These are phyloP conservation scores for Fusarium sp. DNA, from an alignment of 2,329 filamentous ascomycete species.

Conservation along the genomic window DNA sequence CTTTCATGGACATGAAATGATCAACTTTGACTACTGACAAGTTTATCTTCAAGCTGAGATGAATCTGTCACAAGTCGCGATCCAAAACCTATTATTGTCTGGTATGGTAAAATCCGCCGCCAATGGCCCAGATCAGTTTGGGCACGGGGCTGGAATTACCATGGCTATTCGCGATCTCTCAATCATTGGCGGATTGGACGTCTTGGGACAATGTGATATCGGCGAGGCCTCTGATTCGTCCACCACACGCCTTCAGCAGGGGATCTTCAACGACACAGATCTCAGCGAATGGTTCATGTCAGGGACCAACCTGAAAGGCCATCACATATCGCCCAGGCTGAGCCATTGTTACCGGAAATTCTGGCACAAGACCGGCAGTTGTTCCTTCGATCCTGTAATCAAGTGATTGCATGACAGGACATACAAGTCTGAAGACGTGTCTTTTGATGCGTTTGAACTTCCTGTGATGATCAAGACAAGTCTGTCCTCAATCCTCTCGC, in stretches of 20 bases:
- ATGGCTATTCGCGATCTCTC: constrained; percentile 35
- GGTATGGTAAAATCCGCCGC: constrained; percentile 11
- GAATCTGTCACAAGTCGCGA: constrained; percentile 13
- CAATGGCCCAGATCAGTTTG: constrained; percentile 34
- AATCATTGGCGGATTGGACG: constrained; percentile 25
- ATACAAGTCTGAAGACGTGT: not conserved
- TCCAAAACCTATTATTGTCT: not conserved
- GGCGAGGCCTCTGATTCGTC: constrained; percentile 37
- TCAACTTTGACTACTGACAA: not conserved
- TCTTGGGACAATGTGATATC: constrained; percentile 40
- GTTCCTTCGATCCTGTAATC: not conserved
- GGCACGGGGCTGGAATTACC: constrained; percentile 34
- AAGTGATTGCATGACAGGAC: constrained; percentile 15
- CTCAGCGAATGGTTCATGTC: constrained; percentile 19
- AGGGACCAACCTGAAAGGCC: constrained; percentile 2
- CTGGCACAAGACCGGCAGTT: constrained; percentile 3
- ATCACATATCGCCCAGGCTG: constrained; percentile 20
- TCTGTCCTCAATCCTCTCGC: not conserved
- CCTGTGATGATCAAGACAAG: not conserved
- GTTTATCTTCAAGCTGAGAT: not conserved
- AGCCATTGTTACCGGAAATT: not conserved
- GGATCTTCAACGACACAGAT: constrained; percentile 21
- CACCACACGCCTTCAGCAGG: constrained; percentile 9
- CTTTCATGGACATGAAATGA: not conserved
- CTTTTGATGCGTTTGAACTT: not conserved